A percentile compares a stretch with the other conserved stretches of the same genome.
phyloP scores from a whole-genome alignment of 2,329 filamentous ascomycete species.

The Fusarium denticulatum region DNA sequence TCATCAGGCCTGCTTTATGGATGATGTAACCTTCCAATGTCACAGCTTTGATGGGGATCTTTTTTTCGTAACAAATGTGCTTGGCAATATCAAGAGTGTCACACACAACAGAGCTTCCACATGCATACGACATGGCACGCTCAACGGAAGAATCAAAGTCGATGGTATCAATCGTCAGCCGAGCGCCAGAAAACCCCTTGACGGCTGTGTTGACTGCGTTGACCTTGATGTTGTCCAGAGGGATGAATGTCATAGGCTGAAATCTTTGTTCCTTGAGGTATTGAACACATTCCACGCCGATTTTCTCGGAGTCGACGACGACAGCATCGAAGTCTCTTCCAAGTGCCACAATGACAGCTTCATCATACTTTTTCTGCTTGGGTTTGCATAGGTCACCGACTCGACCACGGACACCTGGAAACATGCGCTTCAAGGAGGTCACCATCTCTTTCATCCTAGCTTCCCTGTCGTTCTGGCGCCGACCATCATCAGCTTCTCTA shows the following conservation, averaged over 20 bases:
- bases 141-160: slow-evolving; percentile 91
- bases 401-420: slow-evolving; percentile 89
- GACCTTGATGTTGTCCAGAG: slow-evolving; percentile 96
- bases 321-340: slow-evolving; percentile 94
- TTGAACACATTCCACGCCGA: slow-evolving; percentile 91
- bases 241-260: slow-evolving; percentile 91
- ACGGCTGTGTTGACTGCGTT: slow-evolving; percentile 89
- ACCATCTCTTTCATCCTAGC: slow-evolving; percentile 83
- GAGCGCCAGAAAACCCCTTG: slow-evolving; percentile 86
- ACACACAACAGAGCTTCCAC: slow-evolving; percentile 93
- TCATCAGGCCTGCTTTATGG: slow-evolving; percentile 96
- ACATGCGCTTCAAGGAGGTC: slow-evolving; percentile 86
- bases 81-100: slow-evolving; percentile 89
- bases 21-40: slow-evolving; percentile 96
- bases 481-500: slow-evolving; percentile 85
- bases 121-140: slow-evolving; percentile 93
- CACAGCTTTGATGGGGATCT: slow-evolving; percentile 91
- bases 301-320: slow-evolving; percentile 94
- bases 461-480: slow-evolving; percentile 86
- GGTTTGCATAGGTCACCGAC: slow-evolving; percentile 93
- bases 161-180: slow-evolving; percentile 94
- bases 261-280: slow-evolving; percentile 92
- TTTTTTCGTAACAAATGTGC: slow-evolving; percentile 85
- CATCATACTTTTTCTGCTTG: slow-evolving; percentile 96
- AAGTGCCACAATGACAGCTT: slow-evolving; percentile 90